Conservation (phyloP, 108 stramenopile species). For the Skeletonema menzelii region DNA sequence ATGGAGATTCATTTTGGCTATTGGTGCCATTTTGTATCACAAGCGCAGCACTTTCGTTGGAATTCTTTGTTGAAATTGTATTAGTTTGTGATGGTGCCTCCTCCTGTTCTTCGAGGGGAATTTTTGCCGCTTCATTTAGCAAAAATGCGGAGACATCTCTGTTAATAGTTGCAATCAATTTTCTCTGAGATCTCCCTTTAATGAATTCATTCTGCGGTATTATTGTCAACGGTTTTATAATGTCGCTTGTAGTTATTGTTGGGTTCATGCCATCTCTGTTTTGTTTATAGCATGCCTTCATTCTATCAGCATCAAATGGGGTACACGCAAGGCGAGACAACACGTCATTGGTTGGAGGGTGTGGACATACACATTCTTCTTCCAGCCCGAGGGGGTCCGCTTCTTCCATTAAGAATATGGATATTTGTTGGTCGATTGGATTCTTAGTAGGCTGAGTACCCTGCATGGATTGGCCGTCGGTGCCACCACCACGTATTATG, state of each 20-base stretch:
- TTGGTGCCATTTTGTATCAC: background rate
- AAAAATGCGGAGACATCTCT: constrained; percentile 1
- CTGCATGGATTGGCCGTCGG: background rate
- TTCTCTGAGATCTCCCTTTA: background rate
- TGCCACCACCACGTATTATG: background rate
- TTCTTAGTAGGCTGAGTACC: background rate
- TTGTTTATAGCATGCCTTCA: background rate
- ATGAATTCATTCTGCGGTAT: constrained; percentile 5
- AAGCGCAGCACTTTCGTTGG: background rate
- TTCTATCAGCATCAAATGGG: background rate
- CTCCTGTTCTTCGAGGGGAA: background rate
- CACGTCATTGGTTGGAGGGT: constrained; percentile 2
- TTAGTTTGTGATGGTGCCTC: background rate
- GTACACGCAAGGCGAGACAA: constrained; percentile 1
- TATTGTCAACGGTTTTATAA: background rate
- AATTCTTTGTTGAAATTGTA: background rate
- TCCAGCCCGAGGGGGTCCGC: background rate
- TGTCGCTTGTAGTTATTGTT: background rate
- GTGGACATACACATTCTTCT: background rate
- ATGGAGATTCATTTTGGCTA: background rate
- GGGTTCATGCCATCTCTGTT: background rate
- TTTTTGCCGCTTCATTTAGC: background rate
- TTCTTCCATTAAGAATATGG: background rate
- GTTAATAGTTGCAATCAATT: background rate
- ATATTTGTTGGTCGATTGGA: background rate